Evolutionary conservation across 306 rosid genomes (phyloP).

Genomic region (Cicer chorassanicum): DNA sequence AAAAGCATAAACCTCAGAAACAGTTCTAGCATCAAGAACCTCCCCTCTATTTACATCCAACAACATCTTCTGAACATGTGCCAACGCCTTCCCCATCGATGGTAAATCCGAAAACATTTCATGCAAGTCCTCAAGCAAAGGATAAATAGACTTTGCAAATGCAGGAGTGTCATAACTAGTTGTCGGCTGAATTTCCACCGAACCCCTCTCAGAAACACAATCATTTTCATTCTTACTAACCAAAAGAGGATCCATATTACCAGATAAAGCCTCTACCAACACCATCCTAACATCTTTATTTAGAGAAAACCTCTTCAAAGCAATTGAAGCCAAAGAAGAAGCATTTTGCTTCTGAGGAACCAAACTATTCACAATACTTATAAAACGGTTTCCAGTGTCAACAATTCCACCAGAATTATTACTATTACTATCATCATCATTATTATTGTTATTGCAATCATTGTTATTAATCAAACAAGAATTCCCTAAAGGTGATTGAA

Average conservation of each 20-base stretch:
- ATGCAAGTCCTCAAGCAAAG: conserved; percentile 73
- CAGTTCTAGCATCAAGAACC: conserved; percentile 55
- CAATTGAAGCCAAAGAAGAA: conserved; percentile 42
- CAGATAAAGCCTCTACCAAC: conserved; percentile 54
- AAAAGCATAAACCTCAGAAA: conserved; percentile 69
- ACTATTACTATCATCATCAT: not conserved
- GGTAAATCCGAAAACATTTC: conserved; percentile 63
- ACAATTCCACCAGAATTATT: conserved; percentile 39
- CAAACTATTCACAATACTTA: conserved; percentile 57
- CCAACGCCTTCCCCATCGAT: conserved; percentile 69
- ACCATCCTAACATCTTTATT: conserved; percentile 50
- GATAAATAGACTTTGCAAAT: conserved; percentile 71
- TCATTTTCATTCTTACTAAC: conserved; percentile 35
- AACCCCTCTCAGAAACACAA: conserved; percentile 39
- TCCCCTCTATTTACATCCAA: conserved; percentile 66
- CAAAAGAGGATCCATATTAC: conserved; percentile 46
- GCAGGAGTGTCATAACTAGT: conserved; percentile 59
- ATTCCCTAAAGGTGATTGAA: conserved; percentile 55
- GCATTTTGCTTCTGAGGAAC: conserved; percentile 57
- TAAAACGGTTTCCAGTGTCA: conserved; percentile 49
- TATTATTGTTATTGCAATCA: not conserved
- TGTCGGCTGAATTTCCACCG: conserved; percentile 50
- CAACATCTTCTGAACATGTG: conserved; percentile 72
- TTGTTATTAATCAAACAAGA: conserved; percentile 34
- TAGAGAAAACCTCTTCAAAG: conserved; percentile 50